These are phyloP conservation scores for Chrysosphaeria jannelii DNA, from an alignment of 2,329 filamentous ascomycete genomes.

Conservation along the genomic window DNA sequence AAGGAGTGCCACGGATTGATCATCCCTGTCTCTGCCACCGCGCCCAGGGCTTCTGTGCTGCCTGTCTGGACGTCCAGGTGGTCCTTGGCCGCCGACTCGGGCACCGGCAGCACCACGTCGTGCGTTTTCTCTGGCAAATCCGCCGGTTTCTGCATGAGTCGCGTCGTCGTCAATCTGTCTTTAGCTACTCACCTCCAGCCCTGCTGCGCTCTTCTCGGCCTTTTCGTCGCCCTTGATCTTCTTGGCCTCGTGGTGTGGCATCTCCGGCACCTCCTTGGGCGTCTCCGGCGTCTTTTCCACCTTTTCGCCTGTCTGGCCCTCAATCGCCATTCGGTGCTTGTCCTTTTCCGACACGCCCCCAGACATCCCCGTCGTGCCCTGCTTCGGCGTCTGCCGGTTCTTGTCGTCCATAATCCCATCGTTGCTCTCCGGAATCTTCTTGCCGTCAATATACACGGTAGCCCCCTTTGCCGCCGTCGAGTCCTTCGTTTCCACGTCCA, in stretches of 20 bases:
- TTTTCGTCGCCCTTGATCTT: constrained; percentile 18
- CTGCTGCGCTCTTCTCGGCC: not conserved
- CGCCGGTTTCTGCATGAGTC: constrained; percentile 38
- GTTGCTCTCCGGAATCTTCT: constrained; percentile 29
- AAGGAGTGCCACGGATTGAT: constrained; percentile 72
- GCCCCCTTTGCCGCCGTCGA: constrained; percentile 10
- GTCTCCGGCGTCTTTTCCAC: constrained; percentile 46
- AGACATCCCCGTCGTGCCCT: constrained; percentile 67
- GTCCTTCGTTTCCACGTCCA: constrained; percentile 24
- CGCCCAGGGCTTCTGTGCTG: no score
- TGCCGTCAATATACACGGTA: constrained; percentile 22
- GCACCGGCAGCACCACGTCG: constrained; percentile 40
- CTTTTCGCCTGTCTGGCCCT: constrained; percentile 32
- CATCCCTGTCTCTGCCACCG: constrained; percentile 10
- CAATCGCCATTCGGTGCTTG: constrained; percentile 39
- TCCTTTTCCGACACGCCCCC: constrained; percentile 72
- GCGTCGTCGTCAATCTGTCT: no score
- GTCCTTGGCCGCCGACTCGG: constrained; percentile 32
- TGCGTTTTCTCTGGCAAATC: constrained; percentile 54
- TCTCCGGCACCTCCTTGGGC: constrained; percentile 58
- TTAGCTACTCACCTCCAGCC: no score
- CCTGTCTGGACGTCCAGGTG: constrained; percentile 24
- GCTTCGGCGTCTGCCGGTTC: constrained; percentile 40
- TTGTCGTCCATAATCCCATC: constrained; percentile 89
- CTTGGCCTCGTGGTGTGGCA: constrained; percentile 55